Conservation (phyloP, 148 eudicot genomes). For the Camellia lanceoleosa region DNA sequence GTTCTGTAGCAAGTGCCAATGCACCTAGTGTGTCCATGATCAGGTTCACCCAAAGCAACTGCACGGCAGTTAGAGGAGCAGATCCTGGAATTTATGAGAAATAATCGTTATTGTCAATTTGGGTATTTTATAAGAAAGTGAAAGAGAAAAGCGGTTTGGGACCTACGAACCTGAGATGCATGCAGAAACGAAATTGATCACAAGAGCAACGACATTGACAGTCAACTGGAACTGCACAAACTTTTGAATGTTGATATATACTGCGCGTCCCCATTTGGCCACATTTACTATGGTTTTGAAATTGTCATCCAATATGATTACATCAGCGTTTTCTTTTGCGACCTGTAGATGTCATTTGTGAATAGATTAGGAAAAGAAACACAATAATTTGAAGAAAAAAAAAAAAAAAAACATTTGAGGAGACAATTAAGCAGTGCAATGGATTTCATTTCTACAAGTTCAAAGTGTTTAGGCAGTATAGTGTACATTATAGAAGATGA, state of each 20-base stretch:
- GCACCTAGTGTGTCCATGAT: constrained; percentile 97
- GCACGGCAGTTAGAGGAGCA: constrained; percentile 96
- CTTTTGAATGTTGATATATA: constrained; percentile 88
- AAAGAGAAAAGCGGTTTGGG: background rate
- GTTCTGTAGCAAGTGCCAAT: constrained; percentile 87
- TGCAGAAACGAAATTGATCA: constrained; percentile 83
- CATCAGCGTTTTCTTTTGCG: constrained; percentile 87
- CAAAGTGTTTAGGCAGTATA: too few relatives aligned
- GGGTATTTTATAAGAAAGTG: background rate
- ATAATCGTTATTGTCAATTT: background rate
- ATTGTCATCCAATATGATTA: constrained; percentile 87
- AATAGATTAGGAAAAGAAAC: background rate
- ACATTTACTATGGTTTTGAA: constrained; percentile 81
- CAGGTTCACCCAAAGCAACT: constrained; percentile 92
- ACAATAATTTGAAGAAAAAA: background rate
- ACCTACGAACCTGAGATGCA: constrained; percentile 57
- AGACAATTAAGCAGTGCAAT: too few relatives aligned
- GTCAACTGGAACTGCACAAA: constrained; percentile 96
- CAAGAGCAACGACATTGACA: constrained; percentile 81
- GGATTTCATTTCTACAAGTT: too few relatives aligned
- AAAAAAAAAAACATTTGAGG: background rate
- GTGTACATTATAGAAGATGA: too few relatives aligned
- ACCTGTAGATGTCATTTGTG: constrained; percentile 44
- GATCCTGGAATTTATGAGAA: constrained; percentile 46
- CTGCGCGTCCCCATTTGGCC: constrained; percentile 94